Evolutionary conservation across 768 basidiomycete genomes (phyloP).

Genomic region (Hortiboletus campestris): DNA sequence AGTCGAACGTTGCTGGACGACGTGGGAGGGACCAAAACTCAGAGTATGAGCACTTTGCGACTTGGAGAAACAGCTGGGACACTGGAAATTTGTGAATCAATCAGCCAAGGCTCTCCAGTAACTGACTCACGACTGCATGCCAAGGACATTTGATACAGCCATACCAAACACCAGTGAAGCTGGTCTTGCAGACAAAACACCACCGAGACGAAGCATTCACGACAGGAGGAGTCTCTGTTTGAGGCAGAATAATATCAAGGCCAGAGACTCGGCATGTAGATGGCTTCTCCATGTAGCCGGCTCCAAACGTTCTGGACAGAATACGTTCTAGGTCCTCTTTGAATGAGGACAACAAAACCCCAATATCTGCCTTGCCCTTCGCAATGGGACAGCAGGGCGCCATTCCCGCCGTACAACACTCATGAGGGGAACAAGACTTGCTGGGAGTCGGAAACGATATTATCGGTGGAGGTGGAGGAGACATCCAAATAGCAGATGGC

Average conservation of each 20-base stretch:
- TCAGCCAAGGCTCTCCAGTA: not conserved
- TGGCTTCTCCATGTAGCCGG: conserved; percentile 1
- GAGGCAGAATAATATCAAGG: not conserved
- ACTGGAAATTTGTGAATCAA: conserved; percentile 20
- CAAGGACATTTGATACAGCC: conserved; percentile 33
- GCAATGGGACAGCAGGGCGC: conserved; percentile 43
- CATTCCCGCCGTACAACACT: not conserved
- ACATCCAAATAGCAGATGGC: not conserved
- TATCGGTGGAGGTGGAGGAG: conserved; percentile 2
- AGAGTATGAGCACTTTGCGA: conserved; percentile 27
- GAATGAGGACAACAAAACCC: conserved; percentile 47
- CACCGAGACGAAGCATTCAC: conserved; percentile 10
- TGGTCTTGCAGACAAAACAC: conserved; percentile 33
- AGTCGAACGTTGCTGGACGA: conserved; percentile 21
- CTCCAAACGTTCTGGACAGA: conserved; percentile 38
- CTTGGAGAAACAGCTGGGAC: conserved; percentile 28
- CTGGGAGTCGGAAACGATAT: not conserved
- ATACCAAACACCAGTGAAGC: conserved; percentile 27
- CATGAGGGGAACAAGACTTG: not conserved
- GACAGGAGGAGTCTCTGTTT: not conserved
- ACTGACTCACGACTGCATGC: conserved; percentile 29
- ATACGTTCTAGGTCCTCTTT: conserved; percentile 51
- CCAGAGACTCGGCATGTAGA: not conserved
- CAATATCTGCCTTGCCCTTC: conserved; percentile 50
- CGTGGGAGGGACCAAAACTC: conserved; percentile 32